phyloP scores from a whole-genome alignment of 148 eudicot species.

The Amaranthus palmeri region DNA sequence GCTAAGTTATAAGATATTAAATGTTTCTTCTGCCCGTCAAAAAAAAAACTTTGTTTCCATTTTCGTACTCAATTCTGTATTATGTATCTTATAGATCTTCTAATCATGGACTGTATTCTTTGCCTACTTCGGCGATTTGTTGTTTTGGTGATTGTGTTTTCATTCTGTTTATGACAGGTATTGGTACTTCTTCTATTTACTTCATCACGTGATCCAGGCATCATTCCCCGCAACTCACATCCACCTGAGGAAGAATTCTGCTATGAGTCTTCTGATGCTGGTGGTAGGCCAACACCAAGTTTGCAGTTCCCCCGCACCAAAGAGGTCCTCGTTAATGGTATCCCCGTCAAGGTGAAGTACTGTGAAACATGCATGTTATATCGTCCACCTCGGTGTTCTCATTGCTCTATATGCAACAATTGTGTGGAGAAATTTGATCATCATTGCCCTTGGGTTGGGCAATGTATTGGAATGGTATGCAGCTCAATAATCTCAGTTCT shows the following conservation, averaged over 20 bases:
- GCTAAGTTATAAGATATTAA: no score
- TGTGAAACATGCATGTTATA: slow-evolving; percentile 99
- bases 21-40: no score
- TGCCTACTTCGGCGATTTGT: slow-evolving; percentile 7
- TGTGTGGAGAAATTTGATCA: slow-evolving; percentile 97
- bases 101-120: not conserved
- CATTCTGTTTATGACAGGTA: slow-evolving; percentile 42
- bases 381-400: slow-evolving; percentile 98
- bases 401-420: slow-evolving; percentile 95
- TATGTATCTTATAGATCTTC: not conserved
- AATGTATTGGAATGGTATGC: slow-evolving; percentile 95
- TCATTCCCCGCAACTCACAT: slow-evolving; percentile 90
- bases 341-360: slow-evolving; percentile 84
- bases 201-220: slow-evolving; percentile 89
- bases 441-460: slow-evolving; percentile 99
- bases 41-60: not conserved
- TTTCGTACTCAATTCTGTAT: not conserved
- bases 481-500: not conserved
- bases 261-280: slow-evolving; percentile 63
- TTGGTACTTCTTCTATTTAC: slow-evolving; percentile 69
- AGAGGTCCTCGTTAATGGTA: slow-evolving; percentile 86
- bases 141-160: slow-evolving; percentile 18
- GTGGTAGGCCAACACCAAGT: slow-evolving; percentile 87
- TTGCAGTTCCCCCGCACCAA: slow-evolving; percentile 86
- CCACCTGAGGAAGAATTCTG: slow-evolving; percentile 92